phyloP scores from a whole-genome alignment of 1,284 basidiomycete species.

The Boletus sp. region DNA sequence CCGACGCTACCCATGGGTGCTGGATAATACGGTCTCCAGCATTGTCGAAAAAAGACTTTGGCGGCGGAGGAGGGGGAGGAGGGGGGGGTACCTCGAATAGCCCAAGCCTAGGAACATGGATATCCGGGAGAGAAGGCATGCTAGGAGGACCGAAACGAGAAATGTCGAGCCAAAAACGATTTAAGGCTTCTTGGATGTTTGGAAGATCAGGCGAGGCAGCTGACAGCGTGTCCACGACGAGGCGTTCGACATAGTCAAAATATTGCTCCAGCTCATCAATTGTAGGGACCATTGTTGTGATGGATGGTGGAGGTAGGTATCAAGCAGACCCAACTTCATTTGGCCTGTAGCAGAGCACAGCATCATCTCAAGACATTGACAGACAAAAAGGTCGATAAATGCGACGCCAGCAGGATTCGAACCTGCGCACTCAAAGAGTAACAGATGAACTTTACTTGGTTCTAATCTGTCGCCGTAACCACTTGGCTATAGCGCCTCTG shows the following conservation, averaged over 20 bases:
- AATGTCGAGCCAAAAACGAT: constrained; percentile 72
- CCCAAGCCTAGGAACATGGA: constrained; percentile 61
- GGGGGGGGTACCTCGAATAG: constrained; percentile 71
- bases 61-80: constrained; percentile 52
- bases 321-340: neutral
- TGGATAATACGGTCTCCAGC: constrained; percentile 49
- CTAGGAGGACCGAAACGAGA: constrained; percentile 69
- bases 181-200: constrained; percentile 58
- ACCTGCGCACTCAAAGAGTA: constrained; percentile 40
- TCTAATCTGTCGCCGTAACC: constrained; percentile 54
- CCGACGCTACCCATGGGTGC: constrained; percentile 57
- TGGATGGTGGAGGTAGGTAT: constrained; percentile 1
- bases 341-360: constrained; percentile 18
- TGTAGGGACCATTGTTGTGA: constrained; percentile 36
- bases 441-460: constrained; percentile 24
- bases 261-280: constrained; percentile 70
- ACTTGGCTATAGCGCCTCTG: constrained; percentile 49
- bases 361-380: constrained; percentile 6
- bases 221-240: constrained; percentile 55
- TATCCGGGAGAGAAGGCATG: constrained; percentile 58
- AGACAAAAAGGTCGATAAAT: too few species aligned
- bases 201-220: constrained; percentile 57
- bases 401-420: constrained; percentile 38
- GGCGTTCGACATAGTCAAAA: constrained; percentile 62
- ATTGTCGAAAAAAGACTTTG: constrained; percentile 43